These are phyloP conservation scores for Rubia balearica DNA, from an alignment of 305 asterid species.

Conservation along the genomic window DNA sequence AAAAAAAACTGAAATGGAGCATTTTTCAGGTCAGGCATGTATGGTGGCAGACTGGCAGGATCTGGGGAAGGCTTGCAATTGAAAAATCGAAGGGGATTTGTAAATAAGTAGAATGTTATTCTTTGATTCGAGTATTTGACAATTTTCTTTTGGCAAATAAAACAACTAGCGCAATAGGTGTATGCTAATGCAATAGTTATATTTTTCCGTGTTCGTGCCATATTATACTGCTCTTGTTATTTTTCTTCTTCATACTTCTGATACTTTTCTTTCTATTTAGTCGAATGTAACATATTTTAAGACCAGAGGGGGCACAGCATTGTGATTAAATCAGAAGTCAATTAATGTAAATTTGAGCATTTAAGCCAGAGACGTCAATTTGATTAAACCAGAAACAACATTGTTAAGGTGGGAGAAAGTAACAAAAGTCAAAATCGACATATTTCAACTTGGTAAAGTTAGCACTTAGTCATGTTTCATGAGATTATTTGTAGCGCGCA, in stretches of 20 bases:
- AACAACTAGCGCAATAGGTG: not conserved
- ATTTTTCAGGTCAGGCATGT: slow-evolving; percentile 23
- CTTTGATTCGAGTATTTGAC: slow-evolving; percentile 17
- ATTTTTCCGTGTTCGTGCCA: not conserved
- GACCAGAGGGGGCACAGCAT: too few species aligned
- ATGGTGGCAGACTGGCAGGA: slow-evolving; percentile 5
- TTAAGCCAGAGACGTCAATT: too few species aligned
- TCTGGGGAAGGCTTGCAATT: slow-evolving; percentile 9
- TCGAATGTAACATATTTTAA: too few species aligned
- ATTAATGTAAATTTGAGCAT: too few species aligned
- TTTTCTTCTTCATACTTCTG: not conserved
- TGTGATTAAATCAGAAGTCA: too few species aligned
- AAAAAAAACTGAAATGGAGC: not conserved
- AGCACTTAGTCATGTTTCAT: too few species aligned
- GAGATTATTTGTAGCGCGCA: too few species aligned
- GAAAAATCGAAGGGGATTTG: slow-evolving; percentile 24
- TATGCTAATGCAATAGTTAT: not conserved
- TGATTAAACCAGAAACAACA: too few species aligned
- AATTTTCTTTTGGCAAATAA: slow-evolving; percentile 14
- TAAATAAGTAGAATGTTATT: slow-evolving; percentile 38
- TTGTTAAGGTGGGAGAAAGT: too few species aligned
- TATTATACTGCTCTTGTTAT: not conserved
- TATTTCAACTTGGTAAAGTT: too few species aligned
- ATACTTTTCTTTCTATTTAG: not conserved
- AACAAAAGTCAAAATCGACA: too few species aligned